phyloP scores from a whole-genome alignment of 164 flowering plant species.

The Warburgia ugandensis region DNA sequence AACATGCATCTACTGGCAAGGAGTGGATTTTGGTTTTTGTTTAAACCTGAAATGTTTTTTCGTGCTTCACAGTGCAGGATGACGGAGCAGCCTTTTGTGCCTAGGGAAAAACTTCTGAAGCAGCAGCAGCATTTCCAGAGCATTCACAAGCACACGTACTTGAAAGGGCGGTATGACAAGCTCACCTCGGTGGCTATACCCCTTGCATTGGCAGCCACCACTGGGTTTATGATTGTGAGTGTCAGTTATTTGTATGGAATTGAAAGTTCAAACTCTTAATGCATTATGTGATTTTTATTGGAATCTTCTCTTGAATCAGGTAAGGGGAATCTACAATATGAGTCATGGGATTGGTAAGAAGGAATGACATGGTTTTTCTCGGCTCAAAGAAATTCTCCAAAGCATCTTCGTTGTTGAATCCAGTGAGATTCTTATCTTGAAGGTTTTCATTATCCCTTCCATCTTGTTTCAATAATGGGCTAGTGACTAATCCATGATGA shows the following conservation, averaged over 20 bases:
- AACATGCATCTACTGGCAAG: no score
- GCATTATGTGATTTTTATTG: background rate
- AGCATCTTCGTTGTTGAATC: no score
- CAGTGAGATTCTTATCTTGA: no score
- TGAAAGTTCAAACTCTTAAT: no score
- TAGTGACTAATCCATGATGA: no score
- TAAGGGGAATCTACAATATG: conserved; percentile 64
- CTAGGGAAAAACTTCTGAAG: conserved; percentile 46
- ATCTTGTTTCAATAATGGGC: no score
- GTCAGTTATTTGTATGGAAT: no score
- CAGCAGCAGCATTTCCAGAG: conserved; percentile 47
- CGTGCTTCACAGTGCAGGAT: conserved; percentile 26
- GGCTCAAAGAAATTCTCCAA: no score
- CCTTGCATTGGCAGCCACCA: no score
- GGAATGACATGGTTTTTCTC: conserved; percentile 30
- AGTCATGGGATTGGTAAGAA: conserved; percentile 68
- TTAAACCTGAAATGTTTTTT: no score
- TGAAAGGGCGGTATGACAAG: conserved; percentile 52
- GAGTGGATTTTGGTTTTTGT: no score
- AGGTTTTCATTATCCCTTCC: no score
- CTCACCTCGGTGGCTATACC: conserved; percentile 57
- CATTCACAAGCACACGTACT: conserved; percentile 46
- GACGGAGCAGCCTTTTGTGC: conserved; percentile 44
- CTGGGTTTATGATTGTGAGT: conserved; percentile 41
- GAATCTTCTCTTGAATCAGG: conserved; percentile 25